Evolutionary conservation across 2,329 filamentous ascomycete species (phyloP).

Genomic region (Ceratocystis colombiana): DNA sequence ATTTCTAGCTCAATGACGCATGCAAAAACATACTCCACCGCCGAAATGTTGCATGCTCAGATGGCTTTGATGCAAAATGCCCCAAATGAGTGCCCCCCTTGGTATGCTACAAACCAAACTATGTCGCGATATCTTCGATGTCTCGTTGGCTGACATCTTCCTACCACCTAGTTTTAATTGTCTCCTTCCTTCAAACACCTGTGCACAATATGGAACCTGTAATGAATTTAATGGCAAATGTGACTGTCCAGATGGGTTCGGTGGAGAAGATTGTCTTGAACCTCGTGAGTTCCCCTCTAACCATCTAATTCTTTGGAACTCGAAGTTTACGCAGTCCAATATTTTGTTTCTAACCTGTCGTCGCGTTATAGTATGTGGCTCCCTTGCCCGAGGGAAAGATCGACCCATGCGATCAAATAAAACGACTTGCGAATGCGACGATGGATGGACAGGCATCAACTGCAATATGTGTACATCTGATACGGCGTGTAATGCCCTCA

Average conservation of each 20-base stretch:
- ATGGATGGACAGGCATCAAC: conserved; percentile 94
- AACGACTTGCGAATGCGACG: conserved; percentile 69
- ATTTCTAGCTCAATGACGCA: conserved; percentile 3
- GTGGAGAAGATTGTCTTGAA: conserved; percentile 82
- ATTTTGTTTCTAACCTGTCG: conserved; percentile 14
- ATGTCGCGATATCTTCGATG: neutral
- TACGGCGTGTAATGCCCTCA: conserved; percentile 75
- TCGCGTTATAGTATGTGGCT: conserved; percentile 61
- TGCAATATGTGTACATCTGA: conserved; percentile 89
- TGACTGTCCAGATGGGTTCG: conserved; percentile 82
- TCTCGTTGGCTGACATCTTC: neutral
- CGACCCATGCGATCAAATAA: conserved; percentile 58
- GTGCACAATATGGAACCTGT: conserved; percentile 81
- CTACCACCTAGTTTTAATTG: conserved; percentile 74
- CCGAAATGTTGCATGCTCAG: conserved; percentile 53
- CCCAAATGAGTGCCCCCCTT: conserved; percentile 69
- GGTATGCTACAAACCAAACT: conserved; percentile 38
- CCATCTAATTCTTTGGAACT: neutral
- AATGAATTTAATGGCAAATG: conserved; percentile 89
- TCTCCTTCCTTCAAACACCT: conserved; percentile 82
- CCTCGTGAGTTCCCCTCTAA: conserved; percentile 46
- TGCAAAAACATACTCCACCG: conserved; percentile 48
- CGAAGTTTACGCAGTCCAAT: neutral
- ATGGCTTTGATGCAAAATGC: conserved; percentile 63
- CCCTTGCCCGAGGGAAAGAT: conserved; percentile 69